Conservation (phyloP, 768 basidiomycete genomes). For the Collybia nuda region DNA sequence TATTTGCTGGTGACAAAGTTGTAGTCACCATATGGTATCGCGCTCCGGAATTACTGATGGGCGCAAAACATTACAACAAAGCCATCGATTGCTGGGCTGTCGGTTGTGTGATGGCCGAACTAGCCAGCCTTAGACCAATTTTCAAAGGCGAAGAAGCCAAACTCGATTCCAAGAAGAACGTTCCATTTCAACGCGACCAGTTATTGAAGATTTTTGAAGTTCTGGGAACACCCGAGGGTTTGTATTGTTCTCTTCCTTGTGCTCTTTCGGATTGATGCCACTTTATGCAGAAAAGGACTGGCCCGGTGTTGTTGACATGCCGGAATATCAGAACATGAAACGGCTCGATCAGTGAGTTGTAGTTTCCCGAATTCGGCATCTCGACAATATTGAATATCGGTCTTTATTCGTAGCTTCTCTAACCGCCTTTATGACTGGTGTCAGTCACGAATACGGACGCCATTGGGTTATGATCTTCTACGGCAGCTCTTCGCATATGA, state of each 20-base stretch:
- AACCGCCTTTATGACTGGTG: slow-evolving; percentile 80
- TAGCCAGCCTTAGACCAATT: slow-evolving; percentile 91
- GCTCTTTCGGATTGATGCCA: neutral
- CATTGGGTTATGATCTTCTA: slow-evolving; percentile 81
- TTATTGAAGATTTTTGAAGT: slow-evolving; percentile 96
- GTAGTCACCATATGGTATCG: slow-evolving; percentile 99
- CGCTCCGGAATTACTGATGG: slow-evolving; percentile 92
- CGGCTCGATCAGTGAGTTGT: slow-evolving; percentile 67
- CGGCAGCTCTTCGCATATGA: slow-evolving; percentile 86
- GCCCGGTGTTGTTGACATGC: slow-evolving; percentile 84
- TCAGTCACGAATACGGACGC: slow-evolving; percentile 55
- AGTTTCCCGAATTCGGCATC: neutral
- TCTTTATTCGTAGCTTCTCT: slow-evolving; percentile 28
- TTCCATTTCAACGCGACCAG: slow-evolving; percentile 97
- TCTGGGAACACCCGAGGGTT: slow-evolving; percentile 84
- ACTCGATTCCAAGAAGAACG: slow-evolving; percentile 93
- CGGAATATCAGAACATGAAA: slow-evolving; percentile 83
- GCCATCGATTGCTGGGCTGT: slow-evolving; percentile 98
- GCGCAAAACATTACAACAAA: slow-evolving; percentile 97
- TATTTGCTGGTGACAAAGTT: slow-evolving; percentile 95
- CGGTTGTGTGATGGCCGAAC: slow-evolving; percentile 95
- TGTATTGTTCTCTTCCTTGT: slow-evolving; percentile 17
- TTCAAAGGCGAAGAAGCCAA: slow-evolving; percentile 99
- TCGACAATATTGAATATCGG: neutral
- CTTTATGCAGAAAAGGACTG: slow-evolving; percentile 71